Conservation (phyloP, 2,329 filamentous ascomycete species). For the Celoporthe dispersa region DNA sequence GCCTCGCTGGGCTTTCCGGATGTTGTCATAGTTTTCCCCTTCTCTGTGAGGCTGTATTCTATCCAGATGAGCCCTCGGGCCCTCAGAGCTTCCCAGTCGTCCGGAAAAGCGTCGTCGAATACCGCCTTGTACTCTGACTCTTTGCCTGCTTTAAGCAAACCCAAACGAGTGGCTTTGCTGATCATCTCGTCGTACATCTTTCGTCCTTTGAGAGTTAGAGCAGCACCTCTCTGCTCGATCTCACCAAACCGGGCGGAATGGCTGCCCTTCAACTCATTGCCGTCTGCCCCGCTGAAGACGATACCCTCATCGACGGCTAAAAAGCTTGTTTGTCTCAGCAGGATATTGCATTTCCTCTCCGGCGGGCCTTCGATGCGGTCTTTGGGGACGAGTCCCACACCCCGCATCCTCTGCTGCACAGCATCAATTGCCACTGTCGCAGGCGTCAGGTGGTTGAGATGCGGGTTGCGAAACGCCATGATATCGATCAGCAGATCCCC, state of each 20-base stretch:
- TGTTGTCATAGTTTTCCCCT: slow-evolving; percentile 5
- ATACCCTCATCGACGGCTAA: slow-evolving; percentile 54
- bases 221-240: slow-evolving; percentile 56
- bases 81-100: slow-evolving; percentile 45
- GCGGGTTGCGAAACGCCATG: slow-evolving; percentile 41
- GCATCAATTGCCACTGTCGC: slow-evolving; percentile 53
- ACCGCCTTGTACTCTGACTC: slow-evolving; percentile 7
- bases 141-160: background rate
- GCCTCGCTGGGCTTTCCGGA: background rate
- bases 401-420: slow-evolving; percentile 48
- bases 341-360: slow-evolving; percentile 46
- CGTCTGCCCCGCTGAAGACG: slow-evolving; percentile 38
- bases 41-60: slow-evolving; percentile 38
- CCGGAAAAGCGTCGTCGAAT: slow-evolving; percentile 43
- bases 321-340: slow-evolving; percentile 59
- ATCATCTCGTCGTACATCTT: slow-evolving; percentile 52
- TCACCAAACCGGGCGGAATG: slow-evolving; percentile 58
- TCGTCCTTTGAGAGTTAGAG: slow-evolving; percentile 51
- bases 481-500: slow-evolving; percentile 43
- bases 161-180: slow-evolving; percentile 34
- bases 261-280: slow-evolving; percentile 25
- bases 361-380: slow-evolving; percentile 57
- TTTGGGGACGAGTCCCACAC: slow-evolving; percentile 48
- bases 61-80: slow-evolving; percentile 45
- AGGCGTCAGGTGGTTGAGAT: slow-evolving; percentile 60